Conservation (phyloP, 2,329 filamentous ascomycete species). For the Xylaria sp. region DNA sequence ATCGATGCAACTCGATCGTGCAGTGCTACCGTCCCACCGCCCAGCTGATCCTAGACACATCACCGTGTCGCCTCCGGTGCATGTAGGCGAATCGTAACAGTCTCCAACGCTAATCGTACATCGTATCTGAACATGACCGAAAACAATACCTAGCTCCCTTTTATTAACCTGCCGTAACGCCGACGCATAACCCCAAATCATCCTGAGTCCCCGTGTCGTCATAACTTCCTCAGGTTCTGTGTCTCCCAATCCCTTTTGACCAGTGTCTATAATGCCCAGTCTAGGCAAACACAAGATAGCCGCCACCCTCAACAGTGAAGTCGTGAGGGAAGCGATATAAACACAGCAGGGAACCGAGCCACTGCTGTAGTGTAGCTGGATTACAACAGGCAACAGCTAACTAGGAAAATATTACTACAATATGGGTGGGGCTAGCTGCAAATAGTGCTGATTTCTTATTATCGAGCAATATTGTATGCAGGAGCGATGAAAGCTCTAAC, state of each 20-base stretch:
- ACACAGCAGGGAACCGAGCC: constrained; percentile 15
- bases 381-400: constrained; percentile 6
- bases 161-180: constrained; percentile 27
- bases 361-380: constrained; percentile 13
- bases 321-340: constrained; percentile 22
- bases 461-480: constrained; percentile 52
- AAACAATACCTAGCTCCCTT: constrained; percentile 18
- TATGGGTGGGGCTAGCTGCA: constrained; percentile 10
- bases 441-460: constrained; percentile 18
- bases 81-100: constrained; percentile 10
- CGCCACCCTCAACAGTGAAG: constrained; percentile 11
- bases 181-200: constrained; percentile 24
- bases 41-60: constrained; percentile 8
- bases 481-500: constrained; percentile 63
- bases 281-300: constrained; percentile 24
- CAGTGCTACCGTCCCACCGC: constrained; percentile 12
- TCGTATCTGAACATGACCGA: constrained; percentile 26
- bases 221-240: constrained; percentile 8
- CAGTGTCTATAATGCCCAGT: constrained; percentile 28
- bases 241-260: constrained; percentile 20
- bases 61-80: constrained; percentile 12
- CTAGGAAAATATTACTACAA: constrained; percentile 23
- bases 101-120: constrained; percentile 30
- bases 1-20: constrained; percentile 18
- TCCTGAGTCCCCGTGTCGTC: constrained; percentile 8